phyloP scores from a whole-genome alignment of 306 rosid genomes.

The Bauhinia variegata region DNA sequence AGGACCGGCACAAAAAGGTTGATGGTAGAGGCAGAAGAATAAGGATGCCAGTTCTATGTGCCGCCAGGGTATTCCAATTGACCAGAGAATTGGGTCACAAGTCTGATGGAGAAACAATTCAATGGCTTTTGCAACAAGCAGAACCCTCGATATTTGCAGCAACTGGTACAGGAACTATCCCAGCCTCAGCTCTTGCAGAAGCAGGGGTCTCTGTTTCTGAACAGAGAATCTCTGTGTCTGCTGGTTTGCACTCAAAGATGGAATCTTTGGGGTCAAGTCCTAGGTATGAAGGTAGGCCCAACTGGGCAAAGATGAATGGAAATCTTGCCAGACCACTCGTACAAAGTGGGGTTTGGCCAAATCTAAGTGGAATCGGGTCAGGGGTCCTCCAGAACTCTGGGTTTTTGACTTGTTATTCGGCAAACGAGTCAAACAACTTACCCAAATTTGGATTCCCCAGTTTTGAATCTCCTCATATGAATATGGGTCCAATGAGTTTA shows the following conservation, averaged over 20 bases:
- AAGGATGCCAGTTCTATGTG: conserved; percentile 65
- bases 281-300: conserved; percentile 30
- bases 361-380: conserved; percentile 41
- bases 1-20: conserved; percentile 63
- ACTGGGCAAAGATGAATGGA: conserved; percentile 49
- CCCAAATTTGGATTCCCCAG: conserved; percentile 52
- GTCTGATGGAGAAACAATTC: conserved; percentile 44
- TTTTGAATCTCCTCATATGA: conserved; percentile 46
- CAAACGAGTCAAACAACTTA: conserved; percentile 34
- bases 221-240: conserved; percentile 47
- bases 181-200: conserved; percentile 44
- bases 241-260: conserved; percentile 41
- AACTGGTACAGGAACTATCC: conserved; percentile 56
- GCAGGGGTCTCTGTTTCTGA: conserved; percentile 53
- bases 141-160: conserved; percentile 61
- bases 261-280: conserved; percentile 30
- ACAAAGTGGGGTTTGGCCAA: conserved; percentile 46
- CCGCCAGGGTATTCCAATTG: conserved; percentile 61
- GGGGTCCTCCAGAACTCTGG: conserved; percentile 44
- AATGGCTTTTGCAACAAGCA: conserved; percentile 61
- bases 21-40: conserved; percentile 63
- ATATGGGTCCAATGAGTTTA: conserved; percentile 48
- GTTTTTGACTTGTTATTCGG: conserved; percentile 26
- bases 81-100: conserved; percentile 50
- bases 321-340: conserved; percentile 46